These are phyloP conservation scores for Amyloporia xantha DNA, from an alignment of 768 basidiomycete genomes.

Conservation along the genomic window DNA sequence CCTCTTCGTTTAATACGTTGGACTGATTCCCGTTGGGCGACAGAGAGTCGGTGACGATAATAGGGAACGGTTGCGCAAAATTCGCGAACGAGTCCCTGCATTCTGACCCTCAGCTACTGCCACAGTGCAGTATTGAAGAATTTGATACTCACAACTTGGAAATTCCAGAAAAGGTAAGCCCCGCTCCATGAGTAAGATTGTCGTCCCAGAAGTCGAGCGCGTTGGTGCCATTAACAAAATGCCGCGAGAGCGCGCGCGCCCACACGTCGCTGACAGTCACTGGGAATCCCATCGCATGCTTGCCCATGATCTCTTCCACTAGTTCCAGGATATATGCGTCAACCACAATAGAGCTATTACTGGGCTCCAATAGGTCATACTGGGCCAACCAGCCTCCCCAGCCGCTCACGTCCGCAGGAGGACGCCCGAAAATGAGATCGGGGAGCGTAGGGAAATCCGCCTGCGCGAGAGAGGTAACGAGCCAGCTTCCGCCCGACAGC, in stretches of 20 bases:
- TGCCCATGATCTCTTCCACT: conserved; percentile 45
- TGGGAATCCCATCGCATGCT: conserved; percentile 37
- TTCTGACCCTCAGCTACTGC: not conserved
- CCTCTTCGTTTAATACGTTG: conserved; percentile 37
- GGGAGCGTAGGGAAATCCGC: conserved; percentile 55
- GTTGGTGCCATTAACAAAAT: conserved; percentile 65
- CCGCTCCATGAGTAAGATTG: conserved; percentile 59
- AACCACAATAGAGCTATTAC: conserved; percentile 48
- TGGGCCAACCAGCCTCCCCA: conserved; percentile 49
- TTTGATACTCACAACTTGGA: conserved; percentile 26
- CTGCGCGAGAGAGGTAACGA: conserved; percentile 53
- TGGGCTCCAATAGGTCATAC: conserved; percentile 29
- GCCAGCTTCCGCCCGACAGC: conserved; percentile 59
- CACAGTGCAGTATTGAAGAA: too few relatives aligned
- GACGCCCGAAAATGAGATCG: conserved; percentile 54
- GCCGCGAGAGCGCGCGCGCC: conserved; percentile 60
- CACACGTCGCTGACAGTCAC: conserved; percentile 50
- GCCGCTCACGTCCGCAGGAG: conserved; percentile 50
- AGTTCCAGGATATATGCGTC: conserved; percentile 48
- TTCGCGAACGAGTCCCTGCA: conserved; percentile 44
- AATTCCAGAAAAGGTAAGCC: conserved; percentile 60
- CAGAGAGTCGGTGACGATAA: conserved; percentile 53
- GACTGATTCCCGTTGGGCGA: conserved; percentile 34
- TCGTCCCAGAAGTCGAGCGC: conserved; percentile 54
- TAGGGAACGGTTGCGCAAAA: conserved; percentile 55